Base-by-base conservation (phyloP, 495 filamentous ascomycete genomes). In the Tetracladium setigerum region DNA sequence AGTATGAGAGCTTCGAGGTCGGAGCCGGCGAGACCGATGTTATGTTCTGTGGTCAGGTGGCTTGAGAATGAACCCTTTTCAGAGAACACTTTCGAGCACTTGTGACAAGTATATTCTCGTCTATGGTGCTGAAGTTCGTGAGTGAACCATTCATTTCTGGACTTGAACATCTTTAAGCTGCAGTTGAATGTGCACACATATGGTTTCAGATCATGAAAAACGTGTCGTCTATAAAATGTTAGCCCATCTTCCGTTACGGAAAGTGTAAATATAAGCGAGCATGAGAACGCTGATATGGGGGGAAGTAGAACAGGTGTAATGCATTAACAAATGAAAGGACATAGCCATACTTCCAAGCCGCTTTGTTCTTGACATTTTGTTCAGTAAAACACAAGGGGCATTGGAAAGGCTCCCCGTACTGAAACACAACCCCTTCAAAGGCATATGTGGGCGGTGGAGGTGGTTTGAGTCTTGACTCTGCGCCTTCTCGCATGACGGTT, bases 301-400 rank as follows among this genome's bases (percentile, higher is more conserved):
- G 22, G 7, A 27, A 7, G 3, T 3, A 27, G 7, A 27, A 7
- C 22, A 27, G 3, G 7, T 3, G 3, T 7, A 27, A 27, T 3
- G 7, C 22, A 27, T 27, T 27, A 3, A 27, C 3, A 27, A 7
- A 27, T 7, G 22, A 27, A 27, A 27, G 22, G 22, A 27, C 7
- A 7, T 27, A 7, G 22, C 45, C 59, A 38, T 47, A 66, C 63
- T 52, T 66, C 66, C 66, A 69, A 14, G 59, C 56, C 12, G 18
- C 11, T 19, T 49, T 62, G 34, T 52, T 58, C 6, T 52, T 53
- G 1, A 62, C 56, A 0, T 24, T 46, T 17, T 64, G 53, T 39
- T 65, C 56, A 14, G 49, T 59, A 14, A 53, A 65, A 38, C 65
- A 68, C 30, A 59, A 66, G 0, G 63, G 65, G 31, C 65, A 69